Base-by-base conservation (phyloP, 1,284 basidiomycete species). In the Trichosporon inkin region DNA sequence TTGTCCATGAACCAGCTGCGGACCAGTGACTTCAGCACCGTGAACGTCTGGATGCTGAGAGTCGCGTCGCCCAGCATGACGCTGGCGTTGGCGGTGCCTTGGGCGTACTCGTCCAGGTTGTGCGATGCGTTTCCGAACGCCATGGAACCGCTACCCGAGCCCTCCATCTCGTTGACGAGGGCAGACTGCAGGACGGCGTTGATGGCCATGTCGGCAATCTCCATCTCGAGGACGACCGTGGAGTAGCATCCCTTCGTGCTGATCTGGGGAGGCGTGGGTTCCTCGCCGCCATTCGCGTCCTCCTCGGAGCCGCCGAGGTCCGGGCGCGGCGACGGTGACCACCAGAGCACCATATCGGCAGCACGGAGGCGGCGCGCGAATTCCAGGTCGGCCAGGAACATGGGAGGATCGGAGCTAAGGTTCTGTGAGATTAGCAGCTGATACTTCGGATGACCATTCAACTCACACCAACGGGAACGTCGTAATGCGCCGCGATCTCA, bases 311-410 rank as follows among this genome's bases (percentile, higher is more conserved):
- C 96, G 41, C 96, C 96, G 0, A 99, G 82, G 77, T 99, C 96
- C 3, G 96, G 94, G n/a, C 84, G 84, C 36, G 89, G 86, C 4
- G 87, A 85, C 0, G 88, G 84, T 3, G 95, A 95, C 96, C 96
- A 99, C 96, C 96, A 99, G 1, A 99, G 81, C 2, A 98, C 81
- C 75, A 91, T 87, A 71, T 99, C 96, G 65, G 96, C 90, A 58
- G 87, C 86, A 55, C 86, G 81, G 49, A 99, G 80, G 20, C 90
- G 85, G 6, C 94, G 86, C 0, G 95, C 90, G 72, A 97, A 95
- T 67, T 88, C 90, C 61, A 99, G 83, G 68, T 99, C 96, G 1
- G 92, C 86, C 34, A 96, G 82, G 67, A 90, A 84, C 17, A 97
- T 80, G 1, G 92, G 87, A 54, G 92, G 87, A 71, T 99, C 95